Percentiles rank a stretch among this genome's conserved stretches.
Evolutionary conservation across 2,329 filamentous ascomycete species (phyloP).

Genomic region (Xenoacremonium recifei): DNA sequence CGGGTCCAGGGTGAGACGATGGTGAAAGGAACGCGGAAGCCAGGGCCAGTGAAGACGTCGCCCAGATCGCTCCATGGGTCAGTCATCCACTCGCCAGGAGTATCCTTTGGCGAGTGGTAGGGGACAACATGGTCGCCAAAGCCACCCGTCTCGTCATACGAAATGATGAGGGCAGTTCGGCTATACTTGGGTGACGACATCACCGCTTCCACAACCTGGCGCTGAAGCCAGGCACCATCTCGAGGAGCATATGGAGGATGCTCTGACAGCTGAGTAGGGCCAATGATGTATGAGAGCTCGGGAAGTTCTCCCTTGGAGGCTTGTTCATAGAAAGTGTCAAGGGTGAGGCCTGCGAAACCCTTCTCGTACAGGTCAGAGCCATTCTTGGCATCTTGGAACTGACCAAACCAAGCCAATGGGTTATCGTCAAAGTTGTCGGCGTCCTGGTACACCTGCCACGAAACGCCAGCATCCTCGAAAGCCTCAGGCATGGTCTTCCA

Average conservation of each 20-base stretch:
- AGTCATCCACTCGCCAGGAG: constrained; percentile 51
- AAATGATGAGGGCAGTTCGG: constrained; percentile 47
- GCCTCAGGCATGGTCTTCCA: constrained; percentile 52
- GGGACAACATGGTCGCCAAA: constrained; percentile 56
- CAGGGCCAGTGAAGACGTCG: constrained; percentile 30
- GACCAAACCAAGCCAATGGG: constrained; percentile 51
- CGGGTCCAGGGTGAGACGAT: constrained; percentile 57
- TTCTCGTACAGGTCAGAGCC: constrained; percentile 41
- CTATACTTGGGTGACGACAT: constrained; percentile 47
- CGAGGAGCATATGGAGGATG: constrained; percentile 51
- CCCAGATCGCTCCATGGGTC: constrained; percentile 40
- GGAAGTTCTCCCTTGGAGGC: constrained; percentile 51
- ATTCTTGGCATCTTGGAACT: constrained; percentile 45
- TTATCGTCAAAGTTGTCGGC: constrained; percentile 54
- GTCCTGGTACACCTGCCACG: constrained; percentile 51
- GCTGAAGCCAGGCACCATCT: constrained; percentile 55
- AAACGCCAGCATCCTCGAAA: constrained; percentile 45
- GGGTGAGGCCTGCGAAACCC: constrained; percentile 45
- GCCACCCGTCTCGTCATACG: constrained; percentile 48
- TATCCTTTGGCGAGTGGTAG: constrained; percentile 46
- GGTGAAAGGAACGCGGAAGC: constrained; percentile 51
- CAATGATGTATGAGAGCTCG: constrained; percentile 50
- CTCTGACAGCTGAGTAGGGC: constrained; percentile 50
- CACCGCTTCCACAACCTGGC: constrained; percentile 50
- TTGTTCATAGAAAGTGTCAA: constrained; percentile 48